These are phyloP conservation scores for Fagopyrum homotropicum DNA, from an alignment of 148 eudicot species.

Conservation along the genomic window DNA sequence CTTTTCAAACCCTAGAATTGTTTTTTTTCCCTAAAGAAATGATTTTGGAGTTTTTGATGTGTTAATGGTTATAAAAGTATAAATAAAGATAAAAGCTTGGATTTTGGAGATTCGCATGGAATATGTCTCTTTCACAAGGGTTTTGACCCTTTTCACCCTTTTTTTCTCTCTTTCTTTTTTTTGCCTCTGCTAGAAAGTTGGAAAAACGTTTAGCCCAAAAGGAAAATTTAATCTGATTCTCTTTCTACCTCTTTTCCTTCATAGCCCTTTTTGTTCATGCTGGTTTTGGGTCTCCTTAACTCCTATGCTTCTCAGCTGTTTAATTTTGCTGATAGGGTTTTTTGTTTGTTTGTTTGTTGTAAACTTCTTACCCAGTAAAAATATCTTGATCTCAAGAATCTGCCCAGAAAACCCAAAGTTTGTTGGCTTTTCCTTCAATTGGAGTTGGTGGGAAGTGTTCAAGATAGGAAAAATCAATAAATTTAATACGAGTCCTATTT, in stretches of 20 bases:
- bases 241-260: constrained; percentile 16
- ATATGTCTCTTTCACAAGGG: constrained; percentile 34
- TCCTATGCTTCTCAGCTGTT: background rate
- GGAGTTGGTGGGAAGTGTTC: constrained; percentile 11
- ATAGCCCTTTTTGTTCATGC: constrained; percentile 1
- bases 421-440: constrained; percentile 5
- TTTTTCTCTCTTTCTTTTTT: constrained; percentile 8
- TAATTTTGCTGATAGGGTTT: background rate
- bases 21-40: background rate
- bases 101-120: constrained; percentile 20
- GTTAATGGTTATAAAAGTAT: background rate
- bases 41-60: background rate
- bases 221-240: constrained; percentile 22
- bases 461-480: background rate
- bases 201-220: constrained; percentile 19
- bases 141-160: constrained; percentile 19
- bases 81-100: constrained; percentile 14
- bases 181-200: constrained; percentile 13
- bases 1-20: background rate
- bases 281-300: constrained; percentile 2
- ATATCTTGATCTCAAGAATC: background rate
- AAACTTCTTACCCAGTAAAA: background rate
- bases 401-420: background rate
- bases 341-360: background rate
- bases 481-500: background rate